Evolutionary conservation across 441 rosid species (phyloP).

Genomic region (Dalechampia spathulata): DNA sequence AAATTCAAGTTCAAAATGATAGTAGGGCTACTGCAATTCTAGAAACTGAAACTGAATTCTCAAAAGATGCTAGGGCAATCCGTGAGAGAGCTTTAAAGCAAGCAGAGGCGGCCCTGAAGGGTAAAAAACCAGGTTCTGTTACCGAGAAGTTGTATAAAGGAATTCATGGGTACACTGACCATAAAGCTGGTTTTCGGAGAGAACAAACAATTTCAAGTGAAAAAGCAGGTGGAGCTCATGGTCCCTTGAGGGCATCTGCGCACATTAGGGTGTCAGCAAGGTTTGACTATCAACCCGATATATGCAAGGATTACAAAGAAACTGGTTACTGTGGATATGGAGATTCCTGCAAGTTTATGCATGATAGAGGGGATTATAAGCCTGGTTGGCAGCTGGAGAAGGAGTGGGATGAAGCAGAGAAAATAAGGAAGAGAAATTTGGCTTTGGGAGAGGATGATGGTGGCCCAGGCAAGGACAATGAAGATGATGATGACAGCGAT

Average conservation of each 20-base stretch:
- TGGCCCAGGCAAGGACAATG: conserved; percentile 24
- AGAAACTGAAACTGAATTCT: conserved; percentile 85
- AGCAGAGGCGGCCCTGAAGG: conserved; percentile 65
- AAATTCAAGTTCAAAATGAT: conserved; percentile 83
- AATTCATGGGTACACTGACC: conserved; percentile 78
- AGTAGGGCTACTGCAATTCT: conserved; percentile 75
- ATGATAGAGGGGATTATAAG: conserved; percentile 90
- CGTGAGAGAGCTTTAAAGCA: conserved; percentile 76
- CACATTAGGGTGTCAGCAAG: conserved; percentile 85
- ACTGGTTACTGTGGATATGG: conserved; percentile 95
- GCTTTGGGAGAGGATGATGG: conserved; percentile 60
- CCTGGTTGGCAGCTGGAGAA: conserved; percentile 89
- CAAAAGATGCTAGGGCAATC: conserved; percentile 72
- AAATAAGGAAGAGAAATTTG: conserved; percentile 65
- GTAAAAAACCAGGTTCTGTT: conserved; percentile 35
- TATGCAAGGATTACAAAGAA: conserved; percentile 92
- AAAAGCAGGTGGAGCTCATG: conserved; percentile 93
- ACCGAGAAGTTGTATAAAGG: conserved; percentile 72
- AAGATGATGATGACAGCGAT: conserved; percentile 44
- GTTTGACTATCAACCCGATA: conserved; percentile 91
- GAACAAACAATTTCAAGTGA: conserved; percentile 84
- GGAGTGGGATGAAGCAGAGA: conserved; percentile 93
- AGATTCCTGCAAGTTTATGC: conserved; percentile 87
- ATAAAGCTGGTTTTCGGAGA: conserved; percentile 89
- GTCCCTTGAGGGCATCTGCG: conserved; percentile 93